Percentiles rank a stretch among this genome's conserved stretches.
Evolutionary conservation across 257 asterid species (phyloP).

Genomic region (Echium plantagineum): DNA sequence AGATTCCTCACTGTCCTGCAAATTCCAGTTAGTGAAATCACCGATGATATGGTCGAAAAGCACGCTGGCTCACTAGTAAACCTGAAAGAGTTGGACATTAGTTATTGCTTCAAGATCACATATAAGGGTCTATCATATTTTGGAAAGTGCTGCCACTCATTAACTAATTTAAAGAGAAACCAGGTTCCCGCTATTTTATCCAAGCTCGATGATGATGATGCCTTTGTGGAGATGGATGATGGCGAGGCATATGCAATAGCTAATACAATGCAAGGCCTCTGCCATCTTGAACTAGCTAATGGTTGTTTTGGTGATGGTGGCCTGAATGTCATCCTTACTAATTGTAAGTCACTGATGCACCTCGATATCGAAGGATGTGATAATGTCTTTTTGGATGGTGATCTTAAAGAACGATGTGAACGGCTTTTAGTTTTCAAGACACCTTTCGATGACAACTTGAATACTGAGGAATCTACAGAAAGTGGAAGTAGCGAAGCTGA

Average conservation of each 20-base stretch:
- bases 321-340: slow-evolving; percentile 8
- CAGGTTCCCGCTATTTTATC: no score
- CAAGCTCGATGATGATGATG: no score
- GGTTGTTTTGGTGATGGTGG: slow-evolving; percentile 4
- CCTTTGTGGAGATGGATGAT: background rate
- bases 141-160: slow-evolving; percentile 13
- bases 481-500: no score
- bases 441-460: background rate
- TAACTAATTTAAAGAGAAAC: slow-evolving; percentile 11
- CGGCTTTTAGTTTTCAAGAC: slow-evolving; percentile 1
- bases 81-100: slow-evolving; percentile 15
- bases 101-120: slow-evolving; percentile 15
- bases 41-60: slow-evolving; percentile 16
- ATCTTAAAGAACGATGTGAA: slow-evolving; percentile 13
- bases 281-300: slow-evolving; percentile 10
- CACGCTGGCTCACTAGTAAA: slow-evolving; percentile 7
- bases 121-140: slow-evolving; percentile 18
- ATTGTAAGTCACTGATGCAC: slow-evolving; percentile 8
- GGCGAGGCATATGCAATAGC: slow-evolving; percentile 10
- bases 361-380: slow-evolving; percentile 14
- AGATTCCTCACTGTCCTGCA: slow-evolving; percentile 18
- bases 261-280: slow-evolving; percentile 12
- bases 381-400: slow-evolving; percentile 10
- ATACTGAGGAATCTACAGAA: no score
- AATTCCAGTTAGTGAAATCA: slow-evolving; percentile 15